phyloP scores from a whole-genome alignment of 768 basidiomycete species.

The Boletus pseudopeckii region DNA sequence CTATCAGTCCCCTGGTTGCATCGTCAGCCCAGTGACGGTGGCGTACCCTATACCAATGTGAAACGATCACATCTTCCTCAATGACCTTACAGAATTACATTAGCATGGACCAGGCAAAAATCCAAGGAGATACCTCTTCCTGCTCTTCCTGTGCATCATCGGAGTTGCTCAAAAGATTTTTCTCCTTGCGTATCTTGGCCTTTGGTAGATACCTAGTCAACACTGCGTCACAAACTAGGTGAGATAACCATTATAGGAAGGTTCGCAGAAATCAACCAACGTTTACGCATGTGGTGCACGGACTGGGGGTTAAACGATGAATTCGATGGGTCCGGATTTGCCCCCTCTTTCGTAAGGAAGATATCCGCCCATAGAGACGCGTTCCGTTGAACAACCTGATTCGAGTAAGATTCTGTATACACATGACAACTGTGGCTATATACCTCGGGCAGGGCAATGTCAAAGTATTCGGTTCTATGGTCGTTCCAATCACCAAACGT shows the following conservation, averaged over 20 bases:
- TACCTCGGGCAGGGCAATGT: slow-evolving; percentile 69
- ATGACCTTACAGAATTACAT: slow-evolving; percentile 19
- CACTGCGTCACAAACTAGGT: slow-evolving; percentile 41
- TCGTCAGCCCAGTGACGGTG: neutral
- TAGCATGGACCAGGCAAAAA: slow-evolving; percentile 8
- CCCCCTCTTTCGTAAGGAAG: slow-evolving; percentile 64
- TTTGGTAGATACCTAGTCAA: slow-evolving; percentile 83
- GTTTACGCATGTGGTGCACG: slow-evolving; percentile 71
- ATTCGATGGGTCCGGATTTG: slow-evolving; percentile 60
- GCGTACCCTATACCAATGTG: slow-evolving; percentile 79
- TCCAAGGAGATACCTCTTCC: slow-evolving; percentile 41
- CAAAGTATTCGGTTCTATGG: slow-evolving; percentile 48
- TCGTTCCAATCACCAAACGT: slow-evolving; percentile 77
- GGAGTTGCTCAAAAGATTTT: slow-evolving; percentile 63
- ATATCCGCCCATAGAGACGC: slow-evolving; percentile 83
- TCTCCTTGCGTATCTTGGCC: slow-evolving; percentile 71
- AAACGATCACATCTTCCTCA: slow-evolving; percentile 59
- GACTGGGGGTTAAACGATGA: slow-evolving; percentile 49
- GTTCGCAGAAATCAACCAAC: slow-evolving; percentile 40
- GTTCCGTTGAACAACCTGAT: slow-evolving; percentile 72
- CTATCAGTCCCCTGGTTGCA: slow-evolving; percentile 4
- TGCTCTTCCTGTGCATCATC: slow-evolving; percentile 43
- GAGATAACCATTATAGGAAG: neutral
- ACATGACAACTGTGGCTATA: slow-evolving; percentile 12
- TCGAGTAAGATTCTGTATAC: slow-evolving; percentile 4